phyloP scores from a whole-genome alignment of 768 basidiomycete species.

The Collybia sordida region DNA sequence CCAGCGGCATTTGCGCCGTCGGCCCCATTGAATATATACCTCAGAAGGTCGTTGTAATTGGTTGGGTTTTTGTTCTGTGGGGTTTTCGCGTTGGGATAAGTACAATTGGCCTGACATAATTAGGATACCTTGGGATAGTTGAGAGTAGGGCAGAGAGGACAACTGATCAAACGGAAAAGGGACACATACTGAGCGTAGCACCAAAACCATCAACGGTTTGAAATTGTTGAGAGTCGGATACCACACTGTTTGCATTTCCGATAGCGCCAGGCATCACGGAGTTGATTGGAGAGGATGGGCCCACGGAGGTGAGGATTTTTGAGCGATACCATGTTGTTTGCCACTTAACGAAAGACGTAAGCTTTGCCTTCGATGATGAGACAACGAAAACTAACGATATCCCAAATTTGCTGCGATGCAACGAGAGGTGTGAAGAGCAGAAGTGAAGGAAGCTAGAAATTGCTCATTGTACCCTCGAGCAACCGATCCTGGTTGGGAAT shows the following conservation, averaged over 20 bases:
- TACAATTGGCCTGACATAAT: too few species aligned
- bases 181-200: constrained; percentile 52
- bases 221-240: constrained; percentile 53
- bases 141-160: constrained; percentile 68
- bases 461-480: neutral
- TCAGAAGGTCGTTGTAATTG: constrained; percentile 59
- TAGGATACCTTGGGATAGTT: constrained; percentile 61
- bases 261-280: constrained; percentile 55
- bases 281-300: constrained; percentile 49
- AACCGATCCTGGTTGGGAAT: too few species aligned
- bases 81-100: too few species aligned
- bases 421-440: constrained; percentile 4
- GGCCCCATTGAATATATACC: constrained; percentile 59
- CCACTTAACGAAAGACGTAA: constrained; percentile 37
- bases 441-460: constrained; percentile 4
- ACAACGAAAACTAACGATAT: constrained; percentile 12
- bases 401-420: constrained; percentile 21
- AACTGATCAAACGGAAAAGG: constrained; percentile 36
- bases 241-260: constrained; percentile 60
- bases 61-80: constrained; percentile 45
- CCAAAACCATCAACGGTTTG: constrained; percentile 72
- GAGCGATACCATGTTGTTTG: constrained; percentile 57
- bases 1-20: constrained; percentile 66
- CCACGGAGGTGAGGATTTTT: constrained; percentile 49
- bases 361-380: neutral